phyloP scores from a whole-genome alignment of 306 rosid species.

The Crotalaria pallida region DNA sequence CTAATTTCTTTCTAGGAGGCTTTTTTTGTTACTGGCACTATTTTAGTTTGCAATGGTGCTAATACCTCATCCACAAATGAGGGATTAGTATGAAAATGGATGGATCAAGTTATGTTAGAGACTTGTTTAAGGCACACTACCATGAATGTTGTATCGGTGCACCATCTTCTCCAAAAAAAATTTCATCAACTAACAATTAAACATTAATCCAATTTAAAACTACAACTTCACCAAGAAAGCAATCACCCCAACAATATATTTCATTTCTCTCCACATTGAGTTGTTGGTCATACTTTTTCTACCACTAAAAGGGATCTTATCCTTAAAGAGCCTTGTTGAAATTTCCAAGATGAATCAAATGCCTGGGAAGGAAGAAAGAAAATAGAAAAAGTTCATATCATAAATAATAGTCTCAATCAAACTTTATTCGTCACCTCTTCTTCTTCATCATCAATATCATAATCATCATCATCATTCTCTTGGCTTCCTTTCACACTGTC shows the following conservation, averaged over 20 bases:
- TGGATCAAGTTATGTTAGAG: too few relatives aligned
- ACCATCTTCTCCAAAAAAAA: too few relatives aligned
- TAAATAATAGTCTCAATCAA: neutral
- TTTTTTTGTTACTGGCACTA: too few relatives aligned
- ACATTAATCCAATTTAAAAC: neutral
- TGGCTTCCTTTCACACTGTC: neutral
- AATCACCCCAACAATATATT: conserved; percentile 3
- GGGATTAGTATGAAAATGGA: too few relatives aligned
- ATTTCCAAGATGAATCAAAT: neutral
- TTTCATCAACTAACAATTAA: too few relatives aligned
- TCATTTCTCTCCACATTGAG: neutral
- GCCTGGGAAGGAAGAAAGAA: neutral
- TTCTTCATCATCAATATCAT: neutral
- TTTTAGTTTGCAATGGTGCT: too few relatives aligned
- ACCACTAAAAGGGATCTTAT: neutral
- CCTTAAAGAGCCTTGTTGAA: neutral
- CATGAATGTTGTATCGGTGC: too few relatives aligned
- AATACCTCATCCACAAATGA: too few relatives aligned
- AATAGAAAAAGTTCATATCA: neutral
- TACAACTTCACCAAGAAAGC: neutral
- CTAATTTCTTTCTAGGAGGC: too few relatives aligned
- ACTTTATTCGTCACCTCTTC: neutral
- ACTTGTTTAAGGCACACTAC: too few relatives aligned
- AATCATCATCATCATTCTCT: neutral
- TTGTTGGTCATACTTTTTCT: conserved; percentile 18